A percentile compares a stretch with the other conserved stretches of the same genome.
Evolutionary conservation across 2,329 filamentous ascomycete species (phyloP).

Genomic region (Arachnomyces sp.): DNA sequence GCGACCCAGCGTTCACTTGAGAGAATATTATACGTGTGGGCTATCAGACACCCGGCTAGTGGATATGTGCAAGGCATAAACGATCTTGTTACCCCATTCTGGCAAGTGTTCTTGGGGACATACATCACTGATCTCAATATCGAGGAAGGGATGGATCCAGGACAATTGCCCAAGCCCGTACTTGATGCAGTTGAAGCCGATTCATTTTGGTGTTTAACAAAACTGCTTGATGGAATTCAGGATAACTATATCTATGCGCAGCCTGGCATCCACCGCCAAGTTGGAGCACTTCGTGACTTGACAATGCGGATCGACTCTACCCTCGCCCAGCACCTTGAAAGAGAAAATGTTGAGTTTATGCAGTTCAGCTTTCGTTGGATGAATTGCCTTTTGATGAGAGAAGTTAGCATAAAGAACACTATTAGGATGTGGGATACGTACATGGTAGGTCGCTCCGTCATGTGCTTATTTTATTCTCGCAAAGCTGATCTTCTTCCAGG

Average conservation of each 20-base stretch:
- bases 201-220: constrained; percentile 96
- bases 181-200: constrained; percentile 96
- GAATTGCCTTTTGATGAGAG: constrained; percentile 97
- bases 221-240: constrained; percentile 95
- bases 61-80: constrained; percentile 99
- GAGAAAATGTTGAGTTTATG: constrained; percentile 92
- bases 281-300: constrained; percentile 78
- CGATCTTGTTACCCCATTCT: constrained; percentile 94
- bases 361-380: constrained; percentile 99
- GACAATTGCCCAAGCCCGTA: constrained; percentile 81
- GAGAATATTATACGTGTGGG: constrained; percentile 94
- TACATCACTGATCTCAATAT: constrained; percentile 95
- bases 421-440: constrained; percentile 99
- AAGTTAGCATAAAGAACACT: constrained; percentile 92
- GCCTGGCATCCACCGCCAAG: constrained; percentile 91
- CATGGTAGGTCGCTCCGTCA: constrained; percentile 55
- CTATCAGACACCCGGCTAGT: constrained; percentile 91
- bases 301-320: constrained; percentile 80
- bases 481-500: constrained; percentile 46
- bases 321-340: constrained; percentile 80
- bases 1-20: constrained; percentile 91
- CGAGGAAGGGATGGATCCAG: constrained; percentile 92
- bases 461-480: not conserved
- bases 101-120: constrained; percentile 89
- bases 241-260: constrained; percentile 99